A percentile compares a stretch with the other conserved stretches of the same genome.
phyloP scores from a whole-genome alignment of 768 basidiomycete genomes.

The Sporobolomyces phaffii region DNA sequence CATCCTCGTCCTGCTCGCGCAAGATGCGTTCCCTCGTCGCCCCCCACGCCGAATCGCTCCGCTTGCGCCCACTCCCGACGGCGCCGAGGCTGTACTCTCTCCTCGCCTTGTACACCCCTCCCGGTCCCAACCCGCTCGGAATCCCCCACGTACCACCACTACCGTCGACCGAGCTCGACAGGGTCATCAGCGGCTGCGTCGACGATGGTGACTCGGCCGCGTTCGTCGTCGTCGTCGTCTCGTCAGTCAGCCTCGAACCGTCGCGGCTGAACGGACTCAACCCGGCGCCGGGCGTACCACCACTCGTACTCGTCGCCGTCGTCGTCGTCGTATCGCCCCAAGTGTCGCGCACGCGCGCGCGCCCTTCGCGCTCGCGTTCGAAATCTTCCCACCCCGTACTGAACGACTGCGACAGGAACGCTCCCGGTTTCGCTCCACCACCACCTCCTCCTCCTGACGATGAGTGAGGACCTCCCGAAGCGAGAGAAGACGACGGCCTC shows the following conservation, averaged over 20 bases:
- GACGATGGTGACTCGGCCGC: too few relatives aligned
- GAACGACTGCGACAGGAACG: conserved; percentile 22
- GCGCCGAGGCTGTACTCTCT: conserved; percentile 37
- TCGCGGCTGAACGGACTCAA: conserved; percentile 36
- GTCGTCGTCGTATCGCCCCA: background rate
- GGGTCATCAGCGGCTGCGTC: background rate
- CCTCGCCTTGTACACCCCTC: conserved; percentile 18
- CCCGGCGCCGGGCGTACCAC: background rate
- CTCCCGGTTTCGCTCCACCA: background rate
- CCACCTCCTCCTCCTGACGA: too few relatives aligned
- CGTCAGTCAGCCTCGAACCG: conserved; percentile 2
- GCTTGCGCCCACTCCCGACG: conserved; percentile 36
- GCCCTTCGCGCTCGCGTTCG: conserved; percentile 19
- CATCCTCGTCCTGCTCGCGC: conserved; percentile 35
- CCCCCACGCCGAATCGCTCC: conserved; percentile 33
- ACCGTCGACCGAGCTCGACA: background rate
- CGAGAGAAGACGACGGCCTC: conserved; percentile 3
- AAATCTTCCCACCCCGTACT: conserved; percentile 23
- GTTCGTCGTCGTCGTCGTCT: background rate
- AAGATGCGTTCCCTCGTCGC: conserved; percentile 15
- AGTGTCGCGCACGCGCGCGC: conserved; percentile 13
- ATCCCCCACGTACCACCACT: background rate
- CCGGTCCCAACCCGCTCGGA: background rate
- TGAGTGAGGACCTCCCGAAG: background rate
- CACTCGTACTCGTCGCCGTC: background rate